Conservation (phyloP, 2,329 filamentous ascomycete genomes). For the Colletotrichum scovillei region DNA sequence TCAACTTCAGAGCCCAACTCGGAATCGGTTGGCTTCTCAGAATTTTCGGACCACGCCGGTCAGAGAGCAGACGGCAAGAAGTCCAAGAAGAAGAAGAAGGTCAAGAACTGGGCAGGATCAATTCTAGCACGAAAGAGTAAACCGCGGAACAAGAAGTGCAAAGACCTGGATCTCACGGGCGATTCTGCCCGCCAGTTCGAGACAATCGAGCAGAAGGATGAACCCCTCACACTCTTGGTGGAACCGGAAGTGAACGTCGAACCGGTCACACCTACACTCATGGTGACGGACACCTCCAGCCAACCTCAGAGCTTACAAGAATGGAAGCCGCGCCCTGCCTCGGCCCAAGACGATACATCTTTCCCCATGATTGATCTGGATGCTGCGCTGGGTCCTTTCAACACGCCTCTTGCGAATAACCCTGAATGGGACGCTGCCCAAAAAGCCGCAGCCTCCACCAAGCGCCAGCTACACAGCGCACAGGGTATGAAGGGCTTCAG, state of each 20-base stretch:
- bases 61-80: slow-evolving; percentile 47
- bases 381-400: slow-evolving; percentile 91
- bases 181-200: slow-evolving; percentile 4
- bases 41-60: slow-evolving; percentile 39
- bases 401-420: slow-evolving; percentile 76
- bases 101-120: slow-evolving; percentile 78
- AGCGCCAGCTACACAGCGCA: slow-evolving; percentile 81
- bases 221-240: slow-evolving; percentile 35
- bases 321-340: slow-evolving; percentile 51
- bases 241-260: slow-evolving; percentile 44
- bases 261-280: slow-evolving; percentile 50
- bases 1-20: slow-evolving; percentile 51
- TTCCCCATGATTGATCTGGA: slow-evolving; percentile 93
- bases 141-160: slow-evolving; percentile 51
- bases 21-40: slow-evolving; percentile 39
- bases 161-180: slow-evolving; percentile 27
- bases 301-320: slow-evolving; percentile 41
- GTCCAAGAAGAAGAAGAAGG: slow-evolving; percentile 75
- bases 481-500: slow-evolving; percentile 76
- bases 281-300: slow-evolving; percentile 53
- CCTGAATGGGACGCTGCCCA: slow-evolving; percentile 77
- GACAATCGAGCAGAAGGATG: slow-evolving; percentile 36
- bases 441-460: slow-evolving; percentile 62
- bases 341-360: slow-evolving; percentile 64
- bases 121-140: slow-evolving; percentile 74